Evolutionary conservation across 2,329 filamentous ascomycete species (phyloP), one percentile per base, ranked within the genome.

Genomic region (Zelopaecilomyces penicillatus): DNA sequence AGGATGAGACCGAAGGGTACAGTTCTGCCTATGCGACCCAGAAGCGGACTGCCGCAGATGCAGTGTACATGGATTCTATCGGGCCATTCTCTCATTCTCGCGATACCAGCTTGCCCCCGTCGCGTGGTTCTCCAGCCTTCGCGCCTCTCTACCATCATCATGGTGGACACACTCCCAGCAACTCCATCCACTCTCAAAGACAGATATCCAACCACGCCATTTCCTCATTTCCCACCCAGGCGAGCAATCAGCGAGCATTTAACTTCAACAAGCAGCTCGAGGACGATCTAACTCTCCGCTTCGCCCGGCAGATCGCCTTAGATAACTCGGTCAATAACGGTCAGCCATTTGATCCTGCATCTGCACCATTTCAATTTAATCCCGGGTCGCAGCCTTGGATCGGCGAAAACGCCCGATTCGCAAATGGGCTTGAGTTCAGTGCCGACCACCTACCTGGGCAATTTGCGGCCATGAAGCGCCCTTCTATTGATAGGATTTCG

Each of bases 21-120:
- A 43, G 38, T 30, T 41, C 42, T 27, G 34, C 54, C 45, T 63
- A 60, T 48, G 39, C 56, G 28, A 39, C 53, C 10, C 55, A 60
- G 49, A 61, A 60, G 50, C 63, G 65, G 19, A 53, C 50, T 33
- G 53, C 62, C 5, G 64, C 65, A 10, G 65, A 68, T 28, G 43
- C 64, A 4, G 64, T 69, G 6, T 76, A 70, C 54, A 67, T 71
- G 40, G 59, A 63, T 35, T 38, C 57, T 19, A 55, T 62, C 30
- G 47, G 50, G n/a, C 45, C 44, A 29, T 64, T 55, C 46, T 44
- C 51, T 12, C 59, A 66, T 4, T 73, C 76, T n/a, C 69, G 75
- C 48, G 78, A 79, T 46, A 63, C 67, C 36, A 78, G 70, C 57
- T 63, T 77, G 39, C 75, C 78, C 37, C 70, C 77, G 2, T 79